phyloP scores from a whole-genome alignment of 331 rosid genomes.

The Telfairia occidentalis region DNA sequence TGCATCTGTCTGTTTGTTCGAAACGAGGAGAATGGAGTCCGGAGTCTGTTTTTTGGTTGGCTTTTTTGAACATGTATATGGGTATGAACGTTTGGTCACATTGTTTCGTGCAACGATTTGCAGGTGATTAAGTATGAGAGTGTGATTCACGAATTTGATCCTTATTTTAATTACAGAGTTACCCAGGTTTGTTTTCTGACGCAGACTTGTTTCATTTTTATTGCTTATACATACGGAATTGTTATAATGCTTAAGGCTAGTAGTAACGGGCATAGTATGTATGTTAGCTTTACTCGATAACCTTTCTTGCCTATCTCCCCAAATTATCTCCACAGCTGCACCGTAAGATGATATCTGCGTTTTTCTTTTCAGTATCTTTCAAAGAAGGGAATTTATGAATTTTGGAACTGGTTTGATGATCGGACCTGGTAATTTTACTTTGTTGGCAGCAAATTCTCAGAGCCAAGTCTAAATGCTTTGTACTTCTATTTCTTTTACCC shows the following conservation, averaged over 20 bases:
- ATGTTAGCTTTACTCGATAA: not conserved
- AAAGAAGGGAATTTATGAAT: conserved; percentile 91
- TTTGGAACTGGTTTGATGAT: conserved; percentile 99
- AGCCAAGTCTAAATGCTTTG: not conserved
- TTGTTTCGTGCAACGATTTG: conserved; percentile 21
- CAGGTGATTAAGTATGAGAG: conserved; percentile 99
- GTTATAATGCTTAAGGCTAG: not conserved
- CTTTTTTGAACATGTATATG: not conserved
- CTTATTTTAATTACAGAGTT: conserved; percentile 95
- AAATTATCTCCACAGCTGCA: not conserved
- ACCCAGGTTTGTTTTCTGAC: conserved; percentile 65
- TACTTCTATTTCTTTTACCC: not conserved
- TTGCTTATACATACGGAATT: not conserved
- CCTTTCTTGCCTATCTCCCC: not conserved
- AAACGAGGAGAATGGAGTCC: not conserved
- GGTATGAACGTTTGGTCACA: conserved; percentile 2
- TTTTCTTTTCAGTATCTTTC: conserved; percentile 78
- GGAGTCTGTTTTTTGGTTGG: not conserved
- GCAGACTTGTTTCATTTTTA: not conserved
- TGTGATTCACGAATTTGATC: conserved; percentile 95
- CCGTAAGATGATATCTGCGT: not conserved
- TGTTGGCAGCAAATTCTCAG: not conserved
- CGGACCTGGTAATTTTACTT: conserved; percentile 69
- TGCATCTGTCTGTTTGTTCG: not conserved
- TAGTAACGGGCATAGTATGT: not conserved